Evolutionary conservation across 495 filamentous ascomycete genomes (phyloP).

Genomic region (Aspergillus asperescens): DNA sequence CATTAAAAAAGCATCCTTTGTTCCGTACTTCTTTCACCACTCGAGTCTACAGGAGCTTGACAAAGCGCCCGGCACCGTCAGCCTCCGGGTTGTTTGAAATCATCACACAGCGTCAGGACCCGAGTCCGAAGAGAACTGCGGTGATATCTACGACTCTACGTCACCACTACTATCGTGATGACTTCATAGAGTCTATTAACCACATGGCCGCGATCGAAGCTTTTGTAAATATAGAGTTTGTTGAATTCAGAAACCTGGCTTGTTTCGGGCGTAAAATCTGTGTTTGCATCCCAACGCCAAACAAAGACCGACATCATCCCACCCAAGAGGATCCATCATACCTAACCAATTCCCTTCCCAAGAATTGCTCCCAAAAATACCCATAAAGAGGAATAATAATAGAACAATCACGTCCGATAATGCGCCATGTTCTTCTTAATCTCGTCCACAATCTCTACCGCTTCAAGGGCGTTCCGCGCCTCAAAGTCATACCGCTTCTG

Average conservation of each 20-base stretch:
- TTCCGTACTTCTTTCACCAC: background rate
- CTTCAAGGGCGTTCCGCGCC: slow-evolving; percentile 69
- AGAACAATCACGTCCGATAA: slow-evolving; percentile 36
- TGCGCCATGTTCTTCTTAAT: slow-evolving; percentile 61
- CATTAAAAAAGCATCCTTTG: background rate
- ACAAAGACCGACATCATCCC: background rate
- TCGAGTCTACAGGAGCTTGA: no score
- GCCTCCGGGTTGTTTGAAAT: no score
- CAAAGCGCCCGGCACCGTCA: no score
- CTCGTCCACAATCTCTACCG: slow-evolving; percentile 84
- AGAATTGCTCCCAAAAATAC: slow-evolving; percentile 4
- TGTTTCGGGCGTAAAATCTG: background rate
- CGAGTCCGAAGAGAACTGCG: no score
- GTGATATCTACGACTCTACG: no score
- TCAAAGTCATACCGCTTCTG: slow-evolving; percentile 97
- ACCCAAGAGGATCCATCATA: background rate
- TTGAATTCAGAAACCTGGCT: no score
- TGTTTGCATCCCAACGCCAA: background rate
- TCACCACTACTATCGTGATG: no score
- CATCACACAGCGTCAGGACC: no score
- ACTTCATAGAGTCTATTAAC: no score
- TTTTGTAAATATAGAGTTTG: no score
- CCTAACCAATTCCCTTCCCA: background rate
- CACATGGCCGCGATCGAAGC: no score
- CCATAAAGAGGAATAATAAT: slow-evolving; percentile 1